Evolutionary conservation across 1,284 basidiomycete genomes (phyloP).

Genomic region (Boletellus sp.): DNA sequence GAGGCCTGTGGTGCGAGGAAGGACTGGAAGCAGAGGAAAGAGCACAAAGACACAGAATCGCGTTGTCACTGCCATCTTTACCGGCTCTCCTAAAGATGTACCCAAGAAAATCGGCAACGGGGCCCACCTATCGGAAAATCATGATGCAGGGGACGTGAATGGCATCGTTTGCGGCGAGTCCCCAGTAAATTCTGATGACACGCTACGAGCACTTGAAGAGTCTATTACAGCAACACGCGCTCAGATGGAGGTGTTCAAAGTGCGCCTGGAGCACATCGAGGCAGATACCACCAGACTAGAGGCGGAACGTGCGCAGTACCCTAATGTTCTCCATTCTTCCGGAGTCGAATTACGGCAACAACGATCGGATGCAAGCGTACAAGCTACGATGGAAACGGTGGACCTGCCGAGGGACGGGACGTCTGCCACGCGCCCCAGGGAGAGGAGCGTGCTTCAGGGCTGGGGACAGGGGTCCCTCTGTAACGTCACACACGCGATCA

Average conservation of each 20-base stretch:
- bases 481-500: conserved; percentile 17
- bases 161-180: neutral
- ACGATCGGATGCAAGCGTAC: neutral
- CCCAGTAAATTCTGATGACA: neutral
- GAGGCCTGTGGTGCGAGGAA: neutral
- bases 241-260: conserved; percentile 24
- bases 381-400: neutral
- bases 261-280: conserved; percentile 28
- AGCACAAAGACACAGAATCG: conserved; percentile 13
- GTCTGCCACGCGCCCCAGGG: neutral
- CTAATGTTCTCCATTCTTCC: neutral
- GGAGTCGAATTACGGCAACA: conserved; percentile 1
- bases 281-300: conserved; percentile 20
- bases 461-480: conserved; percentile 8
- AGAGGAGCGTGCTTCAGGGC: neutral
- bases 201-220: conserved; percentile 18
- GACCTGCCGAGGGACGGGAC: neutral
- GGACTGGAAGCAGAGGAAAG: conserved; percentile 8
- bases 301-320: neutral
- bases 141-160: neutral
- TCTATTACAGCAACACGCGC: conserved; percentile 25
- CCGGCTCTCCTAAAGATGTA: conserved; percentile 14
- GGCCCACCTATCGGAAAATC: neutral
- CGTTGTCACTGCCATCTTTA: conserved; percentile 33
- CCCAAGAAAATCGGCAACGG: neutral